phyloP scores from a whole-genome alignment of 108 stramenopile genomes.

The Tribonema minus region DNA sequence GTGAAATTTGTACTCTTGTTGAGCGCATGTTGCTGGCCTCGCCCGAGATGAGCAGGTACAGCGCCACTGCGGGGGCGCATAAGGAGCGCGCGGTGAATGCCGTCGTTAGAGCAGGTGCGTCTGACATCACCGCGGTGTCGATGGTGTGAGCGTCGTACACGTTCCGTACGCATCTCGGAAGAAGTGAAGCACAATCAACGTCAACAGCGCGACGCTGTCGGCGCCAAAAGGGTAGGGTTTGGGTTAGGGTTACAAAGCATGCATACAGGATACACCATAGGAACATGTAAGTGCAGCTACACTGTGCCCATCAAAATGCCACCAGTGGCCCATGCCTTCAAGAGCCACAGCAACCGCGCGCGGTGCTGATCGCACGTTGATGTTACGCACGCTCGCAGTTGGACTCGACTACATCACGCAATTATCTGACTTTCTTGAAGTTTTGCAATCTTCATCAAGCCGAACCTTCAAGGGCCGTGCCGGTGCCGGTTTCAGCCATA shows the following conservation, averaged over 20 bases:
- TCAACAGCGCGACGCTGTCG: not conserved
- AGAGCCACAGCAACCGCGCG: not conserved
- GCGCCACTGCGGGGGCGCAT: conserved; percentile 1
- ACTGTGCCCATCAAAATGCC: not conserved
- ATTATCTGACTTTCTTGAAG: too few species aligned
- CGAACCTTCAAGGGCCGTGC: too few species aligned
- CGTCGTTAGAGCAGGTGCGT: too few species aligned
- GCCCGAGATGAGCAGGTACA: conserved; percentile 24
- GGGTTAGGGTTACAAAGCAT: not conserved
- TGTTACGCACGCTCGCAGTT: not conserved
- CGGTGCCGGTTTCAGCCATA: too few species aligned
- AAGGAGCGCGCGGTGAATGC: too few species aligned
- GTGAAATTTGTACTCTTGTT: too few species aligned
- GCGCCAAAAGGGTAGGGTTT: not conserved
- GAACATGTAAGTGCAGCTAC: not conserved
- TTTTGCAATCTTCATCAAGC: too few species aligned
- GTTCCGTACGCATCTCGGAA: not conserved
- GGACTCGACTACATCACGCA: conserved; percentile 13
- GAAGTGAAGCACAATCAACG: not conserved
- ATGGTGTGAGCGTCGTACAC: not conserved
- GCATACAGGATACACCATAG: not conserved
- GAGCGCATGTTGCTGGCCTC: too few species aligned
- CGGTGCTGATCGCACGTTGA: not conserved
- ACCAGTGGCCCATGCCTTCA: not conserved
- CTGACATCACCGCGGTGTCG: too few species aligned